A percentile compares a stretch with the other conserved stretches of the same genome.
phyloP scores from a whole-genome alignment of 208 protist genomes.

The Leishmania amazonensis region DNA sequence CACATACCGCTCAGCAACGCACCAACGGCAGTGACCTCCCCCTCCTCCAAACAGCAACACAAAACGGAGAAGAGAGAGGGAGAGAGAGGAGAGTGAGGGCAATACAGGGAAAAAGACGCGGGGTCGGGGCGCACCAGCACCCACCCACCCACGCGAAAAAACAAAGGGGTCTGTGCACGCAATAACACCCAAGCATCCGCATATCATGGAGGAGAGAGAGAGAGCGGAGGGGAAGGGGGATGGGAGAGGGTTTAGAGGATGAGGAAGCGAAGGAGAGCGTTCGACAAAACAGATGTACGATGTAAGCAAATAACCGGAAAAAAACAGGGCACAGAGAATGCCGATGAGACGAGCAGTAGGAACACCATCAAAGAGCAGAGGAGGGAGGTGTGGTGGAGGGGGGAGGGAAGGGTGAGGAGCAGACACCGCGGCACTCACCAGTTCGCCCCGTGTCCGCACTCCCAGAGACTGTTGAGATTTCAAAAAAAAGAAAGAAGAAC shows the following conservation, averaged over 20 bases:
- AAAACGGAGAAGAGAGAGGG: not conserved
- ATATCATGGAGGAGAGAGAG: not conserved
- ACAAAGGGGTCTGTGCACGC: too few species aligned
- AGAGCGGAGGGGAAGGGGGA: not conserved
- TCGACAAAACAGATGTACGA: not conserved
- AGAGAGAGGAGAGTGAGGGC: not conserved
- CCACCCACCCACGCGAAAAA: not conserved
- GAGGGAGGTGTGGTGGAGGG: not conserved
- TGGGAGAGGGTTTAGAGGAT: not conserved
- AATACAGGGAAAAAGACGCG: too few species aligned
- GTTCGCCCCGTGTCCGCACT: not conserved
- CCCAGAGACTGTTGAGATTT: not conserved
- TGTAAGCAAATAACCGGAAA: not conserved
- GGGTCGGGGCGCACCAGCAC: not conserved
- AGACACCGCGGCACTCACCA: not conserved
- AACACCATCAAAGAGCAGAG: not conserved
- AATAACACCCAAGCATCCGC: not conserved
- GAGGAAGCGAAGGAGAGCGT: not conserved
- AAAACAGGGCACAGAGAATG: not conserved
- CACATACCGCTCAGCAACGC: not conserved
- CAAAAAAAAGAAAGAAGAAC: not conserved
- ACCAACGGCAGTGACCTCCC: not conserved
- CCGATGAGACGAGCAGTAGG: slow-evolving; percentile 4
- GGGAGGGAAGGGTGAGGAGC: too few species aligned
- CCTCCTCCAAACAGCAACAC: too few species aligned